Evolutionary conservation across 2,329 filamentous ascomycete genomes (phyloP).

Genomic region (Phoma sp.): DNA sequence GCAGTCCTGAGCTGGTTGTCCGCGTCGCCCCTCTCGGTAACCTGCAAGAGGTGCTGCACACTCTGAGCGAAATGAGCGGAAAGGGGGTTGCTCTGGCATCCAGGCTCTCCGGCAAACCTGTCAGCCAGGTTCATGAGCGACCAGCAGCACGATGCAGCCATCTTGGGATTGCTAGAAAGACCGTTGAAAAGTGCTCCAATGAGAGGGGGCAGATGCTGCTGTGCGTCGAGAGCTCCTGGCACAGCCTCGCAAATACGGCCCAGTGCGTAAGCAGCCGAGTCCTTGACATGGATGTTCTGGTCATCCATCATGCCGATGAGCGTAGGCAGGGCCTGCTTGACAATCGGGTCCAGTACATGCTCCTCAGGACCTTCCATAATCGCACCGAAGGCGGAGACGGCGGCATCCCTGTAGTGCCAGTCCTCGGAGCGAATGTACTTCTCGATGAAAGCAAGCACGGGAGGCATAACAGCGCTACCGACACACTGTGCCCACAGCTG

Average conservation of each 20-base stretch:
- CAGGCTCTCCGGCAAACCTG: slow-evolving; percentile 86
- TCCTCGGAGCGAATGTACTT: slow-evolving; percentile 86
- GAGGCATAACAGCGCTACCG: slow-evolving; percentile 79
- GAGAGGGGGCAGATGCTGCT: slow-evolving; percentile 79
- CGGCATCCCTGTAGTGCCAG: slow-evolving; percentile 94
- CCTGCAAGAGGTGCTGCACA: slow-evolving; percentile 80
- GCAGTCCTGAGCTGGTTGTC: slow-evolving; percentile 92
- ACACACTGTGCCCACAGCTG: slow-evolving; percentile 95
- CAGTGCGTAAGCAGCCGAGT: slow-evolving; percentile 94
- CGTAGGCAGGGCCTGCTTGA: slow-evolving; percentile 92
- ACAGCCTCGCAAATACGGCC: slow-evolving; percentile 95
- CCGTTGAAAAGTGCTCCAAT: slow-evolving; percentile 90
- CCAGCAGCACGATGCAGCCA: slow-evolving; percentile 99
- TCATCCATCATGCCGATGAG: slow-evolving; percentile 94
- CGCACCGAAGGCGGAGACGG: slow-evolving; percentile 94
- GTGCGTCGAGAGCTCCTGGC: slow-evolving; percentile 87
- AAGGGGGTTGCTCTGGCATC: slow-evolving; percentile 78
- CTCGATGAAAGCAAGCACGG: slow-evolving; percentile 91
- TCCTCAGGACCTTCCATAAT: slow-evolving; percentile 99
- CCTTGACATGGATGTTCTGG: slow-evolving; percentile 84
- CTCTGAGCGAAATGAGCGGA: slow-evolving; percentile 94
- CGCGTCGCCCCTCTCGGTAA: slow-evolving; percentile 81
- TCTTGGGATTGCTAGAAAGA: slow-evolving; percentile 89
- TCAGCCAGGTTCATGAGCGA: slow-evolving; percentile 98
- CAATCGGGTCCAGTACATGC: slow-evolving; percentile 87